Base-by-base conservation (phyloP, 2,329 filamentous ascomycete genomes). In the Xylariaceae sp. region DNA sequence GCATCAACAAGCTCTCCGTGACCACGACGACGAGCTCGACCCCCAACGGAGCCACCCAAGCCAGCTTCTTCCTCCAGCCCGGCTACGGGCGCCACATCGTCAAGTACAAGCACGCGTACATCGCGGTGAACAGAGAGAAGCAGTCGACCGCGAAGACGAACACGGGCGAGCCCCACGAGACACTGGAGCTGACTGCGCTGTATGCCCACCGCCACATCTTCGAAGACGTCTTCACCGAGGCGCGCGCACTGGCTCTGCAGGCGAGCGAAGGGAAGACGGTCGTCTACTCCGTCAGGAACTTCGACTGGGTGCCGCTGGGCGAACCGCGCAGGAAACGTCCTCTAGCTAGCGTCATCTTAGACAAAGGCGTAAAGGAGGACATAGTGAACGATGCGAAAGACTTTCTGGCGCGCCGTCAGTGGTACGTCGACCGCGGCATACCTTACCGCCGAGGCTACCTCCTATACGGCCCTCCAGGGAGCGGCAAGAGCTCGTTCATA, bases 401-500 rank as follows among this genome's bases (percentile, higher is more conserved):
- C 51, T 96, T 96, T 54, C 69, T 95, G 36, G 68, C 69, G 1
- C 82, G 85, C 26, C 78, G 85, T 41, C 78, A 83, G 48, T 96
- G 90, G 89, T 96, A 96, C 57, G 78, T 88, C 34, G 88, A 95
- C 54, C 81, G 90, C n/a, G 90, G 89, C 2, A 94, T 96, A 48
- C 90, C 90, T 0, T 96, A 96, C 56, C 78, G 89, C 13, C 73
- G 89, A 40, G 90, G 89, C 1, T 96, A 96, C 57, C 72, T 96
- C 6, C 73, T 96, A 0, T 88, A 92, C 54, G 89, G 89, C 0
- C 88, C 89, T 3, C 89, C 89, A 0, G 89, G 89, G 0, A 94
- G 85, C 29, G 94, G 88, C 24, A 97, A 94, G 68, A 96, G 85
- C 44, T 94, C 88, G 0, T 97, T 98, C 53, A 96, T 98, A 47